Conservation (phyloP, 2,329 filamentous ascomycete genomes). For the Botrytis galanthina region DNA sequence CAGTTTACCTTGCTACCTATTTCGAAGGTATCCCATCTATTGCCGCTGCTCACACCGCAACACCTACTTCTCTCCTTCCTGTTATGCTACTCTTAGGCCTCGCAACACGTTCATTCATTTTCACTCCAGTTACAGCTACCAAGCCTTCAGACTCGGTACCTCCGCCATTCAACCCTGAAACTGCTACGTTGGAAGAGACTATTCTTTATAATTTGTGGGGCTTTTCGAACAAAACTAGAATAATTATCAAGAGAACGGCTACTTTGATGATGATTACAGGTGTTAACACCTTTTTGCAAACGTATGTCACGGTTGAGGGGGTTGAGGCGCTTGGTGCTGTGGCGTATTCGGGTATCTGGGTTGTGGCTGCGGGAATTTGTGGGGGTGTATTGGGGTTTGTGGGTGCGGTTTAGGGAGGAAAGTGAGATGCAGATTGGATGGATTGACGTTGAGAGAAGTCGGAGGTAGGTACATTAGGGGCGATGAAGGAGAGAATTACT, state of each 20-base stretch:
- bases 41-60: conserved; percentile 62
- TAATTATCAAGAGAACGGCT: conserved; percentile 62
- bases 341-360: conserved; percentile 74
- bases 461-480: conserved; percentile 4
- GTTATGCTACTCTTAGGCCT: conserved; percentile 58
- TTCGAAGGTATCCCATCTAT: conserved; percentile 72
- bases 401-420: conserved; percentile 44
- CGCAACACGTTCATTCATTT: conserved; percentile 74
- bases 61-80: conserved; percentile 59
- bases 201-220: conserved; percentile 72
- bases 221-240: conserved; percentile 60
- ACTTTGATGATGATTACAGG: conserved; percentile 57
- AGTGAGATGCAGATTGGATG: conserved; percentile 1
- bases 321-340: conserved; percentile 68
- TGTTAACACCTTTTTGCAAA: conserved; percentile 61
- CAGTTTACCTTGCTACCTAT: conserved; percentile 67
- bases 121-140: conserved; percentile 60
- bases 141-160: conserved; percentile 50
- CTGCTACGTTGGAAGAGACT: conserved; percentile 66
- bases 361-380: conserved; percentile 58
- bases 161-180: conserved; percentile 59
- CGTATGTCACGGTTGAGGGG: conserved; percentile 64
- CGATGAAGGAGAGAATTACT: background rate
- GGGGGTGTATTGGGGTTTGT: conserved; percentile 56
- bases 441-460: background rate